Evolutionary conservation across 331 rosid species (phyloP), one percentile per base, ranked within the genome.

Genomic region (Rosa hybrid): DNA sequence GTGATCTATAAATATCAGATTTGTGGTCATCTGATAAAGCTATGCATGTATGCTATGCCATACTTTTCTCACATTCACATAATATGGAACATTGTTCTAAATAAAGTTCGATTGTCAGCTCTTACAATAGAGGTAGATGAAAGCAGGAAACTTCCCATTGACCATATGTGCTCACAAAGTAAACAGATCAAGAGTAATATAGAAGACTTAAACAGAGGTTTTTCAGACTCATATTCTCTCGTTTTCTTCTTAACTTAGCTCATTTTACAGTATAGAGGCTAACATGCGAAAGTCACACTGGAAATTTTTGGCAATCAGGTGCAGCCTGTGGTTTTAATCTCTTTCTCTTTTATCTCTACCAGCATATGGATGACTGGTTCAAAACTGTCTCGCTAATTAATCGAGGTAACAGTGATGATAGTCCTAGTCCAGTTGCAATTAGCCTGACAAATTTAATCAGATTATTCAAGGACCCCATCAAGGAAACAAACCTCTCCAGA

Each of bases 401-500:
- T 57, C 23, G 3, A 74, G 42, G 54, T 18, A 17, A 68, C 27
- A 68, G 49, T 41, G 45, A 68, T 17, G 16, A 38, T 1, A 68
- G 49, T 34, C 6, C 12, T 16, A 30, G 39, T 11, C 25, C 48
- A 39, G 25, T 34, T 14, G 71, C 50, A 57, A 42, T 59, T 42
- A 44, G 14, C 60, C 71, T 20, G 10, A 45, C 7, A 75, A 63
- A 8, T 8, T 51, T 20, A 6, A 17, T 13, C 51, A 23, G 64
- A 68, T 68, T 51, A 65, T n/a, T 12, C 49, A 60, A 42, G 4
- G 69, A 65, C 63, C 73, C 14, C 54, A 14, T 11, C 53, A 72
- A 41, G 17, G 71, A 79, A 39, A 79, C 63, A 30, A 56, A 13
- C 68, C 53, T n/a, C 38, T 1, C 78, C 68, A 34, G 45, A 62